Base-by-base conservation (phyloP, 2,329 filamentous ascomycete genomes). In the Taxawa tesnikishii region DNA sequence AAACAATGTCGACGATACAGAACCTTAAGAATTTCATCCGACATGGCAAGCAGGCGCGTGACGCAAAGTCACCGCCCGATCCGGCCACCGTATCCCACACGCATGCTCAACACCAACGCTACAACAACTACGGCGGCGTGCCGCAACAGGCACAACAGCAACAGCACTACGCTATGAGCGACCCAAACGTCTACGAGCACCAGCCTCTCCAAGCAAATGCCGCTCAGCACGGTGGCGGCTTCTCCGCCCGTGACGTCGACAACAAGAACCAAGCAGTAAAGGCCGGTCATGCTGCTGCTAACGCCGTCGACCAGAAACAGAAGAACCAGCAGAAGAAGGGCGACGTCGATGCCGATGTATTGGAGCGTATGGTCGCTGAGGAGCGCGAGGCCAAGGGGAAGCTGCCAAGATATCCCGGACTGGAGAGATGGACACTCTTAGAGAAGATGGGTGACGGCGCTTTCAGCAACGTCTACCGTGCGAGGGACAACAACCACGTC, bases 381-480 rank as follows among this genome's bases (percentile, higher is more conserved):
- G 90, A 96, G 65, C 83, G 85, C 38, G 81, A 83, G 49, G 83
- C 67, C 59, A 83, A 77, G 55, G 75, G 75, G 52, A 93, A 87
- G 57, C 78, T 96, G 50, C 88, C 90, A 25, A 72, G 66, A 45
- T 93, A 93, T 49, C 82, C 83, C 1, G 83, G 83, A 23, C 64
- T 93, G 24, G 84, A 93, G 47, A 67, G 87, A 50, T 98, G 83
- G 79, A 74, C 79, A 33, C 65, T 94, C 19, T 37, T 90, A 32
- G 87, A 94, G 61, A 96, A 96, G 70, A 98, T 98, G 88, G 90
- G 90, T 43, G 90, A 96, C 46, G 90, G 90, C 39, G 90, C 90
- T 38, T 98, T 98, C 68, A 96, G 88, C 66, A 96, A 96, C 51
- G 90, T 98, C 43, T 98, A 96, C 59, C 78, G 83, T 24, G 90